Evolutionary conservation across 2,329 filamentous ascomycete genomes (phyloP), one percentile per base, ranked within the genome.

Genomic region (Diplodia corticola): DNA sequence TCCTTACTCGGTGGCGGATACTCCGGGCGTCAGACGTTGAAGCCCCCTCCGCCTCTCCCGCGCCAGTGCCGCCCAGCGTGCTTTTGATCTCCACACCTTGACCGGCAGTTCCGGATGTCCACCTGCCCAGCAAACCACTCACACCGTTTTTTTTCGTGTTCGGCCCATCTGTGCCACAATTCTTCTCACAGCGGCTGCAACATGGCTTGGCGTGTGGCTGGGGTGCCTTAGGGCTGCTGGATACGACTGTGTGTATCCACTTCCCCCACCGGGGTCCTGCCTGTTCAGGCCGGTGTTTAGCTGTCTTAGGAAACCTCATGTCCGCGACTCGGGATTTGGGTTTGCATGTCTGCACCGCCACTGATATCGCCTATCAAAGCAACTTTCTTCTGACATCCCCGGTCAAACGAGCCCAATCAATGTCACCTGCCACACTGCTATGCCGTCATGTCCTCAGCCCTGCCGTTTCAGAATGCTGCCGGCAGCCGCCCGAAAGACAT

Each of bases 391-490:
- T 44, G 54, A 22, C 35, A 57, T 57, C 54, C 54, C 37, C 17
- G n/a, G 22, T 28, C 20, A 35, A 22, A 49, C 44, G 40, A 61
- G 57, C 22, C 26, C 28, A 28, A 61, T 61, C 40, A 49, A 22
- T 17, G 40, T 15, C 44, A 61, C 33, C 57, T 61, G 57, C 44
- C 48, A 13, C 10, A 44, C 10, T 28, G 17, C 4, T 24, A 35
- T 49, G 57, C 57, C 28, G 40, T 61, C 57, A 61, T 28, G 44
- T 10, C 28, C 44, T 61, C 57, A 61, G 57, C 57, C 57, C 44
- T 61, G 57, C 26, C 40, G 57, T 61, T 35, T 49, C 44, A 49
- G 26, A 33, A 40, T 28, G 57, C 57, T 49, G 37, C 22, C n/a
- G 15, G 20, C 7, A 22, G 13, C 28, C 53, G 22, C 37, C 37